These are phyloP conservation scores for Mucor piriformis DNA, from an alignment of 371 early-diverging fungal genomes.

Conservation along the genomic window DNA sequence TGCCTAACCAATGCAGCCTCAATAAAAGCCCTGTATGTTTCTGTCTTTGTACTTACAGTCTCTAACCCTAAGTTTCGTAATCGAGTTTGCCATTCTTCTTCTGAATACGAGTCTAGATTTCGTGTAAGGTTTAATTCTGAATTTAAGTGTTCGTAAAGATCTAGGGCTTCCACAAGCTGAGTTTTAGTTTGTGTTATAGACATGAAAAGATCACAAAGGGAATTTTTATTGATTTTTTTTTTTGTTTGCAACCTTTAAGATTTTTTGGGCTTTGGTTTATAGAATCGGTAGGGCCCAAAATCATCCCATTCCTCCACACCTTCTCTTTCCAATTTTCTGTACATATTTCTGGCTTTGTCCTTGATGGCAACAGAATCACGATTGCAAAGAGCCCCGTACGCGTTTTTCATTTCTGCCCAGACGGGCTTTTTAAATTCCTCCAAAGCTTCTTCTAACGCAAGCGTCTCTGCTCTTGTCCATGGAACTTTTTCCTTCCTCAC, in stretches of 20 bases:
- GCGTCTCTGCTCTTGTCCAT: no score
- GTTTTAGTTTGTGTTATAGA: slow-evolving; percentile 19
- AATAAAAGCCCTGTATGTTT: no score
- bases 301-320: background rate
- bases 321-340: background rate
- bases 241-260: background rate
- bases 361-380: background rate
- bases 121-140: background rate
- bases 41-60: slow-evolving; percentile 23
- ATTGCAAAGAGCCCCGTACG: no score
- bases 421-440: no score
- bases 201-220: slow-evolving; percentile 16
- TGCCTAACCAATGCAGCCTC: slow-evolving; percentile 9
- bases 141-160: slow-evolving; percentile 15
- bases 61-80: slow-evolving; percentile 17
- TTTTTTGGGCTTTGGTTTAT: no score
- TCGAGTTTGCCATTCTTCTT: slow-evolving; percentile 21
- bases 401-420: no score
- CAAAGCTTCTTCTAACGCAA: no score
- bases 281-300: background rate
- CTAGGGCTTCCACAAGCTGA: slow-evolving; percentile 22
- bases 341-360: background rate
- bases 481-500: no score
- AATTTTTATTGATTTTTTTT: background rate
- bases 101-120: slow-evolving; percentile 1